These are phyloP conservation scores for Fusarium abutilonis DNA, from an alignment of 2,329 filamentous ascomycete genomes.

Conservation along the genomic window DNA sequence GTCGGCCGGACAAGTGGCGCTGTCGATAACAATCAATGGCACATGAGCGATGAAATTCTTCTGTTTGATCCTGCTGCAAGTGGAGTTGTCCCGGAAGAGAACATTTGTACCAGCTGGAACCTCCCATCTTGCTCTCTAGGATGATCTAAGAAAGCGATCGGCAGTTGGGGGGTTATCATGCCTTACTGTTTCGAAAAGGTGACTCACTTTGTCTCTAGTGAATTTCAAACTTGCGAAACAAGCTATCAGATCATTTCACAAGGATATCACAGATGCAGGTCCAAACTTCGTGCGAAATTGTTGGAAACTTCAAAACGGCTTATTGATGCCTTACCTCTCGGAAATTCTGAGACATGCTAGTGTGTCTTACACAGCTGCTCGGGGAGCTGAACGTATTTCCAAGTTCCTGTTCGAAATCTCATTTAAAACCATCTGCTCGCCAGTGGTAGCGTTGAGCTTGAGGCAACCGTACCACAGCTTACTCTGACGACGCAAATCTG, in stretches of 20 bases:
- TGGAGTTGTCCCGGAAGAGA: background rate
- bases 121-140: background rate
- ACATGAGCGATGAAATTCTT: background rate
- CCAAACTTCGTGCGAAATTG: conserved; percentile 31
- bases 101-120: background rate
- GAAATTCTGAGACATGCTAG: conserved; percentile 27
- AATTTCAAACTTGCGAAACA: conserved; percentile 26
- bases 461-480: background rate
- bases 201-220: background rate
- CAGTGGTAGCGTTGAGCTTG: background rate
- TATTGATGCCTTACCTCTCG: conserved; percentile 24
- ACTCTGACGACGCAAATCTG: background rate
- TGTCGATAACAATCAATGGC: background rate
- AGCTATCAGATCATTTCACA: conserved; percentile 30
- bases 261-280: conserved; percentile 31
- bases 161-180: background rate
- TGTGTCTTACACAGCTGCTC: conserved; percentile 11
- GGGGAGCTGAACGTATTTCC: background rate
- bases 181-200: background rate
- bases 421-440: background rate
- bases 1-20: background rate
- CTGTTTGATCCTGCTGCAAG: conserved; percentile 4
- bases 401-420: background rate
- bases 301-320: conserved; percentile 23
- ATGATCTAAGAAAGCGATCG: background rate